Evolutionary conservation across 225 moss, liverwort and hornwort species (phyloP).

Genomic region (Pleurozium schreberi): DNA sequence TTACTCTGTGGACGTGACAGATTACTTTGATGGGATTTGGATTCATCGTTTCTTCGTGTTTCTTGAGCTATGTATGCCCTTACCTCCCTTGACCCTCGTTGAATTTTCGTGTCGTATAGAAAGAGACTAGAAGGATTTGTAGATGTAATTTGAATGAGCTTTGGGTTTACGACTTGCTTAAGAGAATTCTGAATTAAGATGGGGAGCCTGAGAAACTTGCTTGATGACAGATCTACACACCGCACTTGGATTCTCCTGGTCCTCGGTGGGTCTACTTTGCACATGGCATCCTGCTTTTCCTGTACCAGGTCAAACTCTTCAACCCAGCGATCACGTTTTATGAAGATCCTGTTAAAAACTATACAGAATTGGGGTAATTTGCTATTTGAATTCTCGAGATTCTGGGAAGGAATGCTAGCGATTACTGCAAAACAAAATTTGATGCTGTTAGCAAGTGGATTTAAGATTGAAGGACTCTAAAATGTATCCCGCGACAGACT

Average conservation of each 20-base stretch:
- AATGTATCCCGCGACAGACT: slow-evolving; percentile 35
- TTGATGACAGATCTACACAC: slow-evolving; percentile 57
- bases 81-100: not conserved
- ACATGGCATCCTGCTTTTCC: slow-evolving; percentile 79
- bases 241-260: slow-evolving; percentile 45
- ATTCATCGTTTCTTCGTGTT: slow-evolving; percentile 53
- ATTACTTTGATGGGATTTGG: slow-evolving; percentile 90
- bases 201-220: not conserved
- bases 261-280: slow-evolving; percentile 81
- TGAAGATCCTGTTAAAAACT: not conserved
- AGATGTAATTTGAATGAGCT: not conserved
- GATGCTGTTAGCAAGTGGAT: not conserved
- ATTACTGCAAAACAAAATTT: not conserved
- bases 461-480: not conserved
- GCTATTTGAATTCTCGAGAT: not conserved
- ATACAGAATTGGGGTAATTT: not conserved
- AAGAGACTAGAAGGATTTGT: not conserved
- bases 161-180: not conserved
- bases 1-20: slow-evolving; percentile 19
- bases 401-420: not conserved
- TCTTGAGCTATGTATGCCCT: slow-evolving; percentile 77
- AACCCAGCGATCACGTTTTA: not conserved
- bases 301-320: slow-evolving; percentile 60
- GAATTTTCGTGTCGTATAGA: not conserved
- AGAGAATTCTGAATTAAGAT: not conserved